Percentiles rank a stretch among this genome's conserved stretches.
These are phyloP conservation scores for Hydnum rufescens DNA, from an alignment of 768 basidiomycete genomes.

Conservation along the genomic window DNA sequence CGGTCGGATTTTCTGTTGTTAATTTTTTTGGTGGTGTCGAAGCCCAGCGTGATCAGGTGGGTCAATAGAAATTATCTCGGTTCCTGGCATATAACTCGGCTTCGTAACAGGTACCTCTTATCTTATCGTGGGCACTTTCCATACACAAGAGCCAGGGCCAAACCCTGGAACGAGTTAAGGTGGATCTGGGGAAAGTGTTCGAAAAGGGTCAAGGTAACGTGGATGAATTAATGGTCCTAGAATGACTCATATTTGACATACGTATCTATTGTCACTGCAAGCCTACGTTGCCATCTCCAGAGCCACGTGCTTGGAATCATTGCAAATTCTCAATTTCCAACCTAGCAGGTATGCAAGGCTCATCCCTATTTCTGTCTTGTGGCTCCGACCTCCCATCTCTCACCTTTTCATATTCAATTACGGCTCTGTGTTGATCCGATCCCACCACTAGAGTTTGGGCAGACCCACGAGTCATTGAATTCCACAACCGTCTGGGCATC, in stretches of 20 bases:
- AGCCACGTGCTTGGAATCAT: slow-evolving; percentile 12
- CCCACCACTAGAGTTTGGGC: slow-evolving; percentile 32
- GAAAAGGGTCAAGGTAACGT: slow-evolving; percentile 29
- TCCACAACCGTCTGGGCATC: slow-evolving; percentile 23
- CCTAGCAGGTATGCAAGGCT: slow-evolving; percentile 8
- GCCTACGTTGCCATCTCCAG: slow-evolving; percentile 10
- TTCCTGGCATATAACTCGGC: neutral
- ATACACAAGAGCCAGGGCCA: slow-evolving; percentile 15
- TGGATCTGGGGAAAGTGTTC: slow-evolving; percentile 12
- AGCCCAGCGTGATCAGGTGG: slow-evolving; percentile 39
- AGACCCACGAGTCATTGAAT: slow-evolving; percentile 40
- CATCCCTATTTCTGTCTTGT: too few species aligned
- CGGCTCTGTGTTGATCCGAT: slow-evolving; percentile 1
- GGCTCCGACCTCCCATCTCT: too few species aligned
- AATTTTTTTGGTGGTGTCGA: slow-evolving; percentile 39
- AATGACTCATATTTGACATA: neutral
- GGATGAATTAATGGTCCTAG: neutral
- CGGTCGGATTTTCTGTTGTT: slow-evolving; percentile 41
- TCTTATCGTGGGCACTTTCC: slow-evolving; percentile 13
- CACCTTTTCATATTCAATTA: neutral
- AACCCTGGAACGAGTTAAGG: slow-evolving; percentile 12
- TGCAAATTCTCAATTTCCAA: slow-evolving; percentile 13
- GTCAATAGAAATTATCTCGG: neutral
- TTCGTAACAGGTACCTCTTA: slow-evolving; percentile 10
- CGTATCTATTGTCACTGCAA: neutral